Base-by-base conservation (phyloP, 2,329 filamentous ascomycete genomes). In the Lachnellula hyalina region DNA sequence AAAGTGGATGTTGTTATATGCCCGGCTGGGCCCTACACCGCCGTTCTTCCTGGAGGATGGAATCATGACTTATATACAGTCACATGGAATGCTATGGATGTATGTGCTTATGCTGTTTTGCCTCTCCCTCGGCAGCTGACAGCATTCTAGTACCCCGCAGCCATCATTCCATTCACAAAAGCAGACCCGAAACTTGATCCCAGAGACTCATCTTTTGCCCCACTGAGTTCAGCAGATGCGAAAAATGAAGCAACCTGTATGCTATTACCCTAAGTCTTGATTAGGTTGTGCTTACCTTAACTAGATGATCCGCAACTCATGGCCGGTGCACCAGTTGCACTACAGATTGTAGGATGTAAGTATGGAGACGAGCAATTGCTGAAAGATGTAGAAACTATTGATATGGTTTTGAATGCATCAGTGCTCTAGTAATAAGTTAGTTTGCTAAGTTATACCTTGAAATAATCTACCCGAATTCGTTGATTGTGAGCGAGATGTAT, bases 61-160 rank as follows among this genome's bases (percentile, higher is more conserved):
- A 66, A 61, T 9, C 67, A 62, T 38, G 69, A 71, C 51, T 64
- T 62, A 21, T 72, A 71, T 52, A 72, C 70, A 0, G 69, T 71
- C 21, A 63, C 62, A 49, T 71, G 69, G 69, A 72, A 72, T 55
- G 65, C 66, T 15, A 59, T 64, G n/a, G 70, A 72, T 60, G 67
- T 68, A 56, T 52, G 66, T 55, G 4, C 4, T n/a, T 2, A 3
- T 15, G 14, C 17, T 1, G 21, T 54, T 4, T 28, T 25, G 44
- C 47, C n/a, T 51, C 41, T 19, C 12, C 11, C 41, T 19, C 12
- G 5, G 7, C 3, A 17, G 14, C 49, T 56, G 32, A 57, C 28
- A 25, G 28, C 0, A 21, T 14, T 32, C 21, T 53, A 69, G 67
- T 70, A 70, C 49, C 70, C 68, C 4, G 68, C 70, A 2, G 58